Conservation (phyloP, 805 yeast genomes). For the Metschnikowia lachancei region DNA sequence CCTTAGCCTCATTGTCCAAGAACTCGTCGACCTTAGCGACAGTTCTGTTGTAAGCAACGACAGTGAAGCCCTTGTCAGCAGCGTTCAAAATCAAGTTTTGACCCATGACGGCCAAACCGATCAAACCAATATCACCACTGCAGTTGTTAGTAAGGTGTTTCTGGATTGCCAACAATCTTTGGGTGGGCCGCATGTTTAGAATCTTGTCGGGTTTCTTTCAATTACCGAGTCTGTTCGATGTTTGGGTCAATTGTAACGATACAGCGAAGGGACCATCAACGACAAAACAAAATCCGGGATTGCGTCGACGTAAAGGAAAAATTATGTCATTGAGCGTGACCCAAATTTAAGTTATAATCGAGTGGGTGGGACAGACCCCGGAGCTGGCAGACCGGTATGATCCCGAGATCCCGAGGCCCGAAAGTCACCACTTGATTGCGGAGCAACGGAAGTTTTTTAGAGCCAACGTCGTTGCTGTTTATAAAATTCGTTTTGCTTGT, state of each 20-base stretch:
- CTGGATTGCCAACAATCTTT: slow-evolving; percentile 2
- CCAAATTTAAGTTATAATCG: no score
- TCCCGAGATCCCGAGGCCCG: slow-evolving; percentile 1
- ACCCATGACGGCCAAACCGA: slow-evolving; percentile 99
- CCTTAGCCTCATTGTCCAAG: slow-evolving; percentile 93
- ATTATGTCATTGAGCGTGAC: neutral
- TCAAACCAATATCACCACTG: slow-evolving; percentile 95
- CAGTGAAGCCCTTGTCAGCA: slow-evolving; percentile 98
- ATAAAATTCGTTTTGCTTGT: no score
- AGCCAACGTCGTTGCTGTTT: neutral
- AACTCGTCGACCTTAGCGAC: slow-evolving; percentile 93
- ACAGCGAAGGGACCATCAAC: neutral
- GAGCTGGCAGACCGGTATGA: neutral
- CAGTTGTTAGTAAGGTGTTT: slow-evolving; percentile 24
- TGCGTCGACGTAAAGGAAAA: neutral
- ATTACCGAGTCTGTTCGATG: neutral
- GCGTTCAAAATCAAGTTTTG: slow-evolving; percentile 95
- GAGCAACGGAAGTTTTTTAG: slow-evolving; percentile 1
- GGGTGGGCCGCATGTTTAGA: neutral
- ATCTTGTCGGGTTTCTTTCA: no score
- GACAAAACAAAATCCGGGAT: neutral
- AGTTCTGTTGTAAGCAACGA: slow-evolving; percentile 98
- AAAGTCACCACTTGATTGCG: neutral
- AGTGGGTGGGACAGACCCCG: no score
- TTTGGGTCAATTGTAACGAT: neutral